Evolutionary conservation across 345 rosid species (phyloP), one percentile per base, ranked within the genome.

Genomic region (Populus euphratica): DNA sequence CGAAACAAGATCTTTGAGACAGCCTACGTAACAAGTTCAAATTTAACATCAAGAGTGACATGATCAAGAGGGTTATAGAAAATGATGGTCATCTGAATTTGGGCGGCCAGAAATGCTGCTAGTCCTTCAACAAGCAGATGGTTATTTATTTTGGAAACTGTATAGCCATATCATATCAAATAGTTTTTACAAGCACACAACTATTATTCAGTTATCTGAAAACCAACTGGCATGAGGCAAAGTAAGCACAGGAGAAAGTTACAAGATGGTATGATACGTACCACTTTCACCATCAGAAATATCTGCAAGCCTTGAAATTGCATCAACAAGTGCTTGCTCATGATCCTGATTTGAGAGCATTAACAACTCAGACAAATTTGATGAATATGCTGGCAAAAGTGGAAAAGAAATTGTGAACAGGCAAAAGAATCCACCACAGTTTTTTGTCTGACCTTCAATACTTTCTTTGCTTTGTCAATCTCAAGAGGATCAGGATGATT

Each of bases 401-500:
- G 21, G 35, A 21, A 61, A 61, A 69, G 23, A 47, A 64, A 62
- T 31, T 18, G 23, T 27, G 17, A 63, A 64, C 54, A 27, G 68
- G 25, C 35, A 66, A 69, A 35, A 71, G 71, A 70, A 64, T 56
- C 66, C 12, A 43, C 43, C 74, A 80, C 41, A 39, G 68, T 56
- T 76, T 49, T 72, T 82, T 43, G 77, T 69, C 87, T 64, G 78
- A 93, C 98, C 92, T 88, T 89, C 76, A 93, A 78, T 68, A 86
- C 81, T 88, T 84, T 93, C 89, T 87, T 93, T 31, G 97, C 98
- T 82, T 86, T 89, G 83, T 89, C 93, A 79, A 93, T 81, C 87
- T 91, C 94, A 73, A 83, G 88, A 75, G 94, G 94, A 84, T 93
- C 90, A 43, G 94, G 89, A 79, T 83, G 91, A 76, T 86, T 86